Evolutionary conservation across 306 rosid species (phyloP).

Genomic region (Ormosia emarginata): DNA sequence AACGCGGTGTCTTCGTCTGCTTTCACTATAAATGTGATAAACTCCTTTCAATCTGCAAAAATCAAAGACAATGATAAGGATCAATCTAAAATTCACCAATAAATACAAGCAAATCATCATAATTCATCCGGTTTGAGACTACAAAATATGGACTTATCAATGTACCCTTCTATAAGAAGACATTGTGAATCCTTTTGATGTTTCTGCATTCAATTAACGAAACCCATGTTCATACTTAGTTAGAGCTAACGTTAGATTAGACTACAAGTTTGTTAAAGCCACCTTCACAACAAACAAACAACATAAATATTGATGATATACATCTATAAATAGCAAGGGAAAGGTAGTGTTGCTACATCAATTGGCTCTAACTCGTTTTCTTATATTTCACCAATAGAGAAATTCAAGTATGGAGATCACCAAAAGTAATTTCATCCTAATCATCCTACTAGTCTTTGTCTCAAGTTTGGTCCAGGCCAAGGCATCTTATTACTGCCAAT

Average conservation of each 20-base stretch:
- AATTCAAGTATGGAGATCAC: constrained; percentile 1
- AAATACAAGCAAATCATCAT: too few relatives aligned
- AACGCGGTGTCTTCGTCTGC: too few relatives aligned
- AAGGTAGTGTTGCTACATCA: neutral
- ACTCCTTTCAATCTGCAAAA: too few relatives aligned
- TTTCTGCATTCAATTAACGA: neutral
- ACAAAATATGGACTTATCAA: too few relatives aligned
- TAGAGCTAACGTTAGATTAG: constrained; percentile 1
- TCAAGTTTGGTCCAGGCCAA: constrained; percentile 13
- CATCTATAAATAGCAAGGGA: constrained; percentile 19
- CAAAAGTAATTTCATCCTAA: neutral
- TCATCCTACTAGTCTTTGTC: neutral
- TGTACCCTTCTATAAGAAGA: constrained; percentile 9
- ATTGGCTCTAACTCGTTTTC: neutral
- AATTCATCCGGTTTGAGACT: too few relatives aligned
- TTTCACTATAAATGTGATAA: too few relatives aligned
- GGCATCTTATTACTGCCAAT: constrained; percentile 19
- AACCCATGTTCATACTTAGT: constrained; percentile 24
- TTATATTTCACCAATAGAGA: neutral
- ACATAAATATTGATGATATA: neutral
- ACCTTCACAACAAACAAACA: constrained; percentile 12
- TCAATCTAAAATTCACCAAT: too few relatives aligned
- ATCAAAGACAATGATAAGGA: too few relatives aligned
- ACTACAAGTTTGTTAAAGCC: constrained; percentile 21
- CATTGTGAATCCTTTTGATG: neutral